These are phyloP conservation scores for Blastocystis sp. DNA, from an alignment of 352 stramenopile species.

Conservation along the genomic window DNA sequence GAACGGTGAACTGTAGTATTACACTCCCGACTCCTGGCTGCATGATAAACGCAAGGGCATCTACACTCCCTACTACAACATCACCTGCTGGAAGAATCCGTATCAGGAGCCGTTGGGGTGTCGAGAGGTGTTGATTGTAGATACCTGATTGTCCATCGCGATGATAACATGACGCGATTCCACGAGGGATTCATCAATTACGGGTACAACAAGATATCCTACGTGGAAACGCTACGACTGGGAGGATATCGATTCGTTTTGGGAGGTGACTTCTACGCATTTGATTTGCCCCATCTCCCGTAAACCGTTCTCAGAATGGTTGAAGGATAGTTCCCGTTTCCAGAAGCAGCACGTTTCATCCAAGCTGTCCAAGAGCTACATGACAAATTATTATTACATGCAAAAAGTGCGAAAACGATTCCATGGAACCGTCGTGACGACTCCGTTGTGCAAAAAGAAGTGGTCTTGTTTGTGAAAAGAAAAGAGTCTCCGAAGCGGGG, in stretches of 20 bases:
- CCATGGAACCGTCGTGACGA: neutral
- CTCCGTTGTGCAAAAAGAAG: neutral
- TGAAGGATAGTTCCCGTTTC: neutral
- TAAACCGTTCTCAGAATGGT: neutral
- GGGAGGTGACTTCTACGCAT: conserved; percentile 28
- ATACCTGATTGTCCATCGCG: neutral
- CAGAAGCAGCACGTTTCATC: neutral
- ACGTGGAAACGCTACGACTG: neutral
- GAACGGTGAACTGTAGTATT: neutral
- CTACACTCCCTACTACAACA: neutral
- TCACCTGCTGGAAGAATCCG: conserved; percentile 21
- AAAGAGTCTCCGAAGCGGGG: conserved; percentile 46
- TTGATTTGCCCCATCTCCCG: conserved; percentile 45
- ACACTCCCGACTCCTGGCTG: neutral
- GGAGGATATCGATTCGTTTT: conserved; percentile 16
- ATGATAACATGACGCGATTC: conserved; percentile 6
- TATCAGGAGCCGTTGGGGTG: neutral
- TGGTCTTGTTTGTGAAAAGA: neutral
- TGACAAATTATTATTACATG: conserved; percentile 27
- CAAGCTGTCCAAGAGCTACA: neutral
- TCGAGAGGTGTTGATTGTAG: neutral
- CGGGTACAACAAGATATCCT: conserved; percentile 49
- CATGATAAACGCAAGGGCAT: neutral
- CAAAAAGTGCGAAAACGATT: neutral
- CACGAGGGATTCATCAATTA: conserved; percentile 24